Conservation (phyloP, 2,329 filamentous ascomycete genomes). For the Ophiostoma novo-ulmi region DNA sequence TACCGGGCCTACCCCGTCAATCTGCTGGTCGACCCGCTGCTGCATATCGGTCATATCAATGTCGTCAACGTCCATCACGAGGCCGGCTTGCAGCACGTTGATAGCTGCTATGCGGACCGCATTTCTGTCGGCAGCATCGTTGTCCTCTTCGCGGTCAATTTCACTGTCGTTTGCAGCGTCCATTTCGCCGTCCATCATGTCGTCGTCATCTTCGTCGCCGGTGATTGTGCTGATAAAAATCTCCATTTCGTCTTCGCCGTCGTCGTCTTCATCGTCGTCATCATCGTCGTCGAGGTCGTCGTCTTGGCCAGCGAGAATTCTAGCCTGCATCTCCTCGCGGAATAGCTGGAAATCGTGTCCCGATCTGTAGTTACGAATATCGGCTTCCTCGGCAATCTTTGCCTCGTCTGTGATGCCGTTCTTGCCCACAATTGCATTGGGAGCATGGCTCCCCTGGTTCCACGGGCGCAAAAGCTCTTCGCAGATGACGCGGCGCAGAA, state of each 20-base stretch:
- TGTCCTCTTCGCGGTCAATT: slow-evolving; percentile 39
- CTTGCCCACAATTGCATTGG: slow-evolving; percentile 70
- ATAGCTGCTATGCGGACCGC: not conserved
- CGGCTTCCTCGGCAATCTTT: slow-evolving; percentile 39
- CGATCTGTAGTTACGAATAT: slow-evolving; percentile 61
- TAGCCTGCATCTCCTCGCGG: slow-evolving; percentile 2
- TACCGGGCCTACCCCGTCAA: slow-evolving; percentile 39
- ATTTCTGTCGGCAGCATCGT: not conserved
- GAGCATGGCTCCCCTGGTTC: slow-evolving; percentile 77
- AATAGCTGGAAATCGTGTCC: slow-evolving; percentile 31
- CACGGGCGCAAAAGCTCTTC: slow-evolving; percentile 87
- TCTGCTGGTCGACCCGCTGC: slow-evolving; percentile 21
- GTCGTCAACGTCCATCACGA: slow-evolving; percentile 38
- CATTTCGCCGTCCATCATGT: slow-evolving; percentile 32
- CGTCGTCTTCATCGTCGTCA: slow-evolving; percentile 32
- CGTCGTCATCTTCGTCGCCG: slow-evolving; percentile 13
- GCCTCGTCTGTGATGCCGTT: slow-evolving; percentile 80
- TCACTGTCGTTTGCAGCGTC: slow-evolving; percentile 29
- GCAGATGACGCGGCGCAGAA: slow-evolving; percentile 77
- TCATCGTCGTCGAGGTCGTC: slow-evolving; percentile 31
- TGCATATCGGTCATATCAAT: slow-evolving; percentile 55
- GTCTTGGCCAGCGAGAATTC: slow-evolving; percentile 34
- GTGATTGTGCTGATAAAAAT: slow-evolving; percentile 24
- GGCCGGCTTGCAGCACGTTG: not conserved
- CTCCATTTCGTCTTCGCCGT: slow-evolving; percentile 28